Base-by-base conservation (phyloP, 257 asterid species). In the Forsythia suspensa region DNA sequence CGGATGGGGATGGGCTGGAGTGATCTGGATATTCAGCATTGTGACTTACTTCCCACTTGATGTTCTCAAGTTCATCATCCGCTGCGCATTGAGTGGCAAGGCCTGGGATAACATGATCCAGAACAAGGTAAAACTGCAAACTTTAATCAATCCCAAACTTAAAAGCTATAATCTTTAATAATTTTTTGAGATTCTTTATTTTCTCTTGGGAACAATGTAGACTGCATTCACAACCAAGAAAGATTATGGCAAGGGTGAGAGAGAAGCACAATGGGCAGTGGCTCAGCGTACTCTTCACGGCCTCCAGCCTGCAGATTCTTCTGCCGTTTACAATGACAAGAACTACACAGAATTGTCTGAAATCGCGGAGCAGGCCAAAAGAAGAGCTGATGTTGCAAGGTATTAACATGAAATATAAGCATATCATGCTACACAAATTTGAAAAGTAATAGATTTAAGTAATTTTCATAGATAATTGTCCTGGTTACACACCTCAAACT, bases 1-100 rank as follows among this genome's bases (percentile, higher is more conserved):
- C 68, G 98, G 98, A 67, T 94, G 98, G 97, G 95, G 91, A 34
- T 94, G 97, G 98, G 98, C 87, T 13, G 95, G 95, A 80, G 89
- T 83, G 46, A 90, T 92, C 77, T 94, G 98, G 98, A 74, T 92
- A 69, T 92, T 66, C 85, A 94, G 92, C 71, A 43, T 89, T 11
- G 18, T 90, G 84, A 94, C 98, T 18, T 94, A 94, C 77, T 70
- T 94, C 80, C 97, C 98, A 61, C 96, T 89, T 12, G 98, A 94
- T 83, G 57, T 94, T 68, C 91, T 92, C 83, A 94, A 94, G 89
- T 94, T 94, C 81, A 79, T 87, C 78, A 92, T 88, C 20, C 90
- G 96, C 8, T 79, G 71, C 21, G 86, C 84, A 3, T 86, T 94
- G 83, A 85, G 88, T 29, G 97, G 98, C 24, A 85, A 90, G 72